Percentiles rank a stretch among this genome's conserved stretches.
Conservation (phyloP, 2,329 filamentous ascomycete genomes). For the Hymenoscyphus albidus region DNA sequence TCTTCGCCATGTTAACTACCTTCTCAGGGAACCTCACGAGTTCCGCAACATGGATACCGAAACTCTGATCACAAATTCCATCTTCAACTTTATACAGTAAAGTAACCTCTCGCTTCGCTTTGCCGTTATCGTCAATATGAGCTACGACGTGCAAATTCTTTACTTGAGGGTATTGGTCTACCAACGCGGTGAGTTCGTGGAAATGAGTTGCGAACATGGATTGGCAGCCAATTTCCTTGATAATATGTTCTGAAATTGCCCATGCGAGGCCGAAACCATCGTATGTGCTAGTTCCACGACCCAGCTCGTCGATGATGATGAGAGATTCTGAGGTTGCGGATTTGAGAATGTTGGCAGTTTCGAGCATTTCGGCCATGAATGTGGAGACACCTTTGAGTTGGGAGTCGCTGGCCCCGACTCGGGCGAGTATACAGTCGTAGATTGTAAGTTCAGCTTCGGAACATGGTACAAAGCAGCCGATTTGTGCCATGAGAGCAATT, state of each 20-base stretch:
- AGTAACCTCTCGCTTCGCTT: slow-evolving; percentile 71
- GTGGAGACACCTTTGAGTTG: slow-evolving; percentile 97
- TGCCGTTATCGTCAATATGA: slow-evolving; percentile 62
- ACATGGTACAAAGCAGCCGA: slow-evolving; percentile 94
- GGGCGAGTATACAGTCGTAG: slow-evolving; percentile 93
- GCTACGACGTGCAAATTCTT: slow-evolving; percentile 94
- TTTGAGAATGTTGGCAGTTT: slow-evolving; percentile 97
- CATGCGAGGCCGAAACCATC: slow-evolving; percentile 98
- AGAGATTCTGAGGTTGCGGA: slow-evolving; percentile 91
- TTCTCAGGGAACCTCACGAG: slow-evolving; percentile 94
- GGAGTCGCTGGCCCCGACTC: slow-evolving; percentile 92
- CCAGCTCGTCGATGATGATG: slow-evolving; percentile 97
- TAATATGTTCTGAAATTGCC: slow-evolving; percentile 97
- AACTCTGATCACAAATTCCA: slow-evolving; percentile 94
- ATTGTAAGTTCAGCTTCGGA: slow-evolving; percentile 86
- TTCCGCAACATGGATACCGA: slow-evolving; percentile 97
- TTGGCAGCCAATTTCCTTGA: slow-evolving; percentile 91
- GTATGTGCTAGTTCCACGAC: slow-evolving; percentile 94
- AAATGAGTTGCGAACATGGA: slow-evolving; percentile 97
- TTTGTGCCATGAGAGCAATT: slow-evolving; percentile 94
- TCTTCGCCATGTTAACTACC: slow-evolving; percentile 98
- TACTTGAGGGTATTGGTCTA: slow-evolving; percentile 81
- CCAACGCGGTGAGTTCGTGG: slow-evolving; percentile 90
- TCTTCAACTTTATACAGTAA: slow-evolving; percentile 95
- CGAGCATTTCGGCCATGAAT: slow-evolving; percentile 99